Evolutionary conservation across 2,329 filamentous ascomycete species (phyloP), one percentile per base, ranked within the genome.

Genomic region (Cadophora gregata): DNA sequence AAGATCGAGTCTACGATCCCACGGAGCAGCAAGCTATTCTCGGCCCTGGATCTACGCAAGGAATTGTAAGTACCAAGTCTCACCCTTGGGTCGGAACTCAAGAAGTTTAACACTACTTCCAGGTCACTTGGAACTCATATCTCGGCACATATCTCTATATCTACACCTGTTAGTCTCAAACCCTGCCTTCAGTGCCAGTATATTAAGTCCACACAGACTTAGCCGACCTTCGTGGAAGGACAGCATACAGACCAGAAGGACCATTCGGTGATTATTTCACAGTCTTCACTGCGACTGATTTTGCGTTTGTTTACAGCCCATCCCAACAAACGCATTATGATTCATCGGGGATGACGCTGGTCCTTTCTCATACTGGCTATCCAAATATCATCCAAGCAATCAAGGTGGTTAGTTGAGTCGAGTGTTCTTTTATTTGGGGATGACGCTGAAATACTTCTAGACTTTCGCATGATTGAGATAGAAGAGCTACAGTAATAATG

Each of bases 41-140:
- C 19, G 59, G 59, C n/a, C 51, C 59, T 7, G 59, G 59, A 47
- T 45, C 45, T 19, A 62, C 59, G 19, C 31, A 47, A 36, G 64
- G 64, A 25, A 53, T 16, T 7, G 50, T 53, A 7, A 31, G 50
- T 29, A 6, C 12, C 27, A 24, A 48, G 24, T 19, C 1, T n/a
- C n/a, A 24, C 45, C 45, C 5, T n/a, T n/a, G n/a, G n/a, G n/a
- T n/a, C n/a, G n/a, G n/a, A n/a, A n/a, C n/a, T n/a, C n/a, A n/a
- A n/a, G n/a, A n/a, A n/a, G n/a, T 10, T 10, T 33, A 33, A 33
- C 31, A 33, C 31, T 33, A 6, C 10, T 10, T 33, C 5, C 38
- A 48, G 59, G 27, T 66, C 7, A 58, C 64, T 19, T 66, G 59
- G 64, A 66, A 66, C 25, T 27, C 64, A 2, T n/a, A 66, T 53